Conservation (phyloP, 2,329 filamentous ascomycete species). For the Gnomoniopsis sp. region DNA sequence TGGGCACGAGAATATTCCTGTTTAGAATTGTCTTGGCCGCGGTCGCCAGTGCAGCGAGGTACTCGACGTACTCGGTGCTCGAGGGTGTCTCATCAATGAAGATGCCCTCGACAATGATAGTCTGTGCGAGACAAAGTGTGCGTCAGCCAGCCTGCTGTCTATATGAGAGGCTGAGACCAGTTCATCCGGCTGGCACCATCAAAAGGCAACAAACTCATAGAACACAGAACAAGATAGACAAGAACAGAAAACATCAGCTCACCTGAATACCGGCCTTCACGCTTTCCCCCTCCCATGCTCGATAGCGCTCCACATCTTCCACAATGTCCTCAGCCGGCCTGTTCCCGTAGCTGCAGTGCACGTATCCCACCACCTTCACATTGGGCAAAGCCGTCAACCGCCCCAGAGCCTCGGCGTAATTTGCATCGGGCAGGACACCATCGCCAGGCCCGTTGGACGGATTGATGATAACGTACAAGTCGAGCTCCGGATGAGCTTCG, state of each 20-base stretch:
- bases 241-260: neutral
- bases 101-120: constrained; percentile 41
- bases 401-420: constrained; percentile 25
- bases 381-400: constrained; percentile 23
- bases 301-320: constrained; percentile 41
- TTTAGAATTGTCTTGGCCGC: constrained; percentile 16
- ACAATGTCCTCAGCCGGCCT: constrained; percentile 20
- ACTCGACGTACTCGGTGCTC: constrained; percentile 19
- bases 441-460: constrained; percentile 29
- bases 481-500: constrained; percentile 20
- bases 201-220: neutral
- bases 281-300: constrained; percentile 34
- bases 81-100: constrained; percentile 46
- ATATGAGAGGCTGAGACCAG: neutral
- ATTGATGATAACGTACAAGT: constrained; percentile 30
- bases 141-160: neutral
- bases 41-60: constrained; percentile 23
- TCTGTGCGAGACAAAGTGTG: constrained; percentile 6
- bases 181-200: neutral
- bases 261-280: constrained; percentile 14
- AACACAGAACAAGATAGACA: neutral
- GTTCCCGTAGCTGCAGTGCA: constrained; percentile 28
- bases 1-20: constrained; percentile 2
- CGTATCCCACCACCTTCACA: constrained; percentile 28
- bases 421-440: constrained; percentile 24